These are phyloP conservation scores for Eucalyptus brandiana DNA, from an alignment of 345 rosid species.

Conservation along the genomic window DNA sequence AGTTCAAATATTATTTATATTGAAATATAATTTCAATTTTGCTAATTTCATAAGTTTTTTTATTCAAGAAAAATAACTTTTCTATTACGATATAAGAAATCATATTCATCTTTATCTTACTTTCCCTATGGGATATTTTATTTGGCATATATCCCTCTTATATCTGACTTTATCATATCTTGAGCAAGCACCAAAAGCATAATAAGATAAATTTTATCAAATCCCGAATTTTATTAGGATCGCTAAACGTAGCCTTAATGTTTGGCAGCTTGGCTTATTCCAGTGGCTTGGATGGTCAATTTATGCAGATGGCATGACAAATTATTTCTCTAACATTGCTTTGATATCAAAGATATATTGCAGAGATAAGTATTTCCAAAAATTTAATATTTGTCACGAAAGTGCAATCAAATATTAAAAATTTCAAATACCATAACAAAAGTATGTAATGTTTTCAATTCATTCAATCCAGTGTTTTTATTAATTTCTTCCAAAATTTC, in stretches of 20 bases:
- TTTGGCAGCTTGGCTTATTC: neutral
- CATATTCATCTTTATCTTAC: too few relatives aligned
- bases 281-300: neutral
- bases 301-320: neutral
- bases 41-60: too few relatives aligned
- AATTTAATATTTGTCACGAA: neutral
- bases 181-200: too few relatives aligned
- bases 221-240: too few relatives aligned
- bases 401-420: neutral
- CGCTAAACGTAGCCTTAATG: neutral
- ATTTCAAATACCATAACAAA: neutral
- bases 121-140: too few relatives aligned
- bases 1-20: too few relatives aligned
- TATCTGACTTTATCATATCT: too few relatives aligned
- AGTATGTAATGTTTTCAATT: neutral
- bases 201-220: too few relatives aligned
- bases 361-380: neutral
- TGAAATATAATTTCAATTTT: too few relatives aligned
- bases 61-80: too few relatives aligned
- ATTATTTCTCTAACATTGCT: neutral
- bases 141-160: rapidly evolving
- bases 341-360: neutral
- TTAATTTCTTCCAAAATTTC: neutral
- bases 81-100: too few relatives aligned
- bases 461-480: neutral